Base-by-base conservation (phyloP, 2,329 filamentous ascomycete genomes). In the Cladosporium oxysporum region DNA sequence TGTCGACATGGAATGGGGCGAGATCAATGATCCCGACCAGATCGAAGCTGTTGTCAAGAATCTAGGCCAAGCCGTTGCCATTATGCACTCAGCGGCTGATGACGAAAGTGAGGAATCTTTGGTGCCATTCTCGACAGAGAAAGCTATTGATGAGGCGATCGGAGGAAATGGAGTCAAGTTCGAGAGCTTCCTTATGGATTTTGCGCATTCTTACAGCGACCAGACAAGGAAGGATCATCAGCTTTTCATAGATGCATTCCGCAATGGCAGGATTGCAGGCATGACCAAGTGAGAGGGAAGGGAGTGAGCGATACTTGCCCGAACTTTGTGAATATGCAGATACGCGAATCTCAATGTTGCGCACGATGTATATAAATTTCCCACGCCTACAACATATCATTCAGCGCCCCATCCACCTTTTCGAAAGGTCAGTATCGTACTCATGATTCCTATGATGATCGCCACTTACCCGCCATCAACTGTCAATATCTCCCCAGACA, bases 401-500 rank as follows among this genome's bases (percentile, higher is more conserved):
- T 50, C 23, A 50, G 47, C 47, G 47, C 16, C 47, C 47, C 47
- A 50, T 50, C 47, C 47, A 50, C 14, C 47, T 50, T 16, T 50
- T 16, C 4, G 10, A 10, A 23, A 26, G 14, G 18, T 50, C 23
- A 50, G 47, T 50, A 23, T 23, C 47, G 14, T 23, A 16, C 3
- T n/a, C 16, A 14, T n/a, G 18, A 44, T 44, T n/a, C 8, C 21
- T 50, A 1, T 8, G 21, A 28, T 28, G 21, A 50, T 5, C 10
- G 23, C 21, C 4, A 26, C 53, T 58, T 52, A 97, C 12, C 93
- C 93, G 8, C 93, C 93, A 78, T 97, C 93, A 57, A 97, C 91
- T 29, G 91, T 89, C 71, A 97, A 75, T 5, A 92, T 83, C 79
- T 96, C 91, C 0, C 93, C 93, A 70, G 86, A 92, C 44, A 96